Conservation (phyloP, 1,284 basidiomycete genomes). For the Inonotus obliquus region DNA sequence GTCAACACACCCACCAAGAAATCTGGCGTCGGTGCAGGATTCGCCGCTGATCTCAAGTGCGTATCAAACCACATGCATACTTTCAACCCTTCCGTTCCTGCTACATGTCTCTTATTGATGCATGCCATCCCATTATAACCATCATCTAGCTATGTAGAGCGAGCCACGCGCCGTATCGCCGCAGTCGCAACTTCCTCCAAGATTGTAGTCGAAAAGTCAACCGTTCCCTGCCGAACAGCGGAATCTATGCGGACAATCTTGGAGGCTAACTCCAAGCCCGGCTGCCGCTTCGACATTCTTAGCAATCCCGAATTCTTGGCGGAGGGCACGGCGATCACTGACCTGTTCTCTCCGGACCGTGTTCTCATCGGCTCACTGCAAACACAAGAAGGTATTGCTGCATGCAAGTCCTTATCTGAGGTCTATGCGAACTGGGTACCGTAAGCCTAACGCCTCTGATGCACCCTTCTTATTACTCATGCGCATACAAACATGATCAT, state of each 20-base stretch:
- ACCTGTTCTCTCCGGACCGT: conserved; percentile 88
- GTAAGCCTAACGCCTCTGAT: conserved; percentile 38
- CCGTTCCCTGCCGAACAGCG: conserved; percentile 96
- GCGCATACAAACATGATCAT: background rate
- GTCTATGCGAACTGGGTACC: conserved; percentile 98
- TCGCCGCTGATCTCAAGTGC: conserved; percentile 95
- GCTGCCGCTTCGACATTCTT: conserved; percentile 93
- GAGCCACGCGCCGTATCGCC: conserved; percentile 94
- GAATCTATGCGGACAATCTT: conserved; percentile 99
- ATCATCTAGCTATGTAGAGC: conserved; percentile 81
- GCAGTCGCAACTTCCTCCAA: conserved; percentile 87
- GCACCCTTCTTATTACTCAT: background rate
- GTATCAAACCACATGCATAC: conserved; percentile 25
- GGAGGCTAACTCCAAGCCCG: conserved; percentile 93
- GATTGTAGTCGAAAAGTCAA: conserved; percentile 99
- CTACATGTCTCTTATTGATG: conserved; percentile 17
- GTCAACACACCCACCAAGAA: conserved; percentile 99
- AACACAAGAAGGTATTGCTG: conserved; percentile 78
- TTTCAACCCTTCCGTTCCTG: background rate
- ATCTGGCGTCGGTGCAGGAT: conserved; percentile 94
- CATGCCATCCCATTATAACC: background rate
- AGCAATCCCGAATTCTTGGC: conserved; percentile 99
- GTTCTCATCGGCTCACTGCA: conserved; percentile 96
- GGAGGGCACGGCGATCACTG: conserved; percentile 92
- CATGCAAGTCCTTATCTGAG: conserved; percentile 69